Percentiles rank a stretch among this genome's conserved stretches.
Conservation (phyloP, 2,329 filamentous ascomycete species). For the Monosporascus cannonballus region DNA sequence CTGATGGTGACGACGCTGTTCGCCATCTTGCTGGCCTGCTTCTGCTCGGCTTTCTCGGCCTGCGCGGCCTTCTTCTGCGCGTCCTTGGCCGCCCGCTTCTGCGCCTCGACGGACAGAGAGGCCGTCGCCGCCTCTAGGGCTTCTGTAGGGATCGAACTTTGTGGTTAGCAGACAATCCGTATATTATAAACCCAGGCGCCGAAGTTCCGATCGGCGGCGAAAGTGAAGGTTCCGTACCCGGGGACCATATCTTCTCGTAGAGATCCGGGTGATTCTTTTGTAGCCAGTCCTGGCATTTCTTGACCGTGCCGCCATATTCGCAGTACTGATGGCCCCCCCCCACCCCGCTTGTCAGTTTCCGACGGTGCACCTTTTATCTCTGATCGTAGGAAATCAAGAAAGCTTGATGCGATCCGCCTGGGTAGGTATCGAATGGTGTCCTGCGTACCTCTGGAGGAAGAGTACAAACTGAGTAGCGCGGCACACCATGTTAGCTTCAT, state of each 20-base stretch:
- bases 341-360: not conserved
- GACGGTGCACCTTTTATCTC: too few species aligned
- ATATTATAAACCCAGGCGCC: too few species aligned
- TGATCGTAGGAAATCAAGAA: too few species aligned
- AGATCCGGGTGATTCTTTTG: constrained; percentile 65
- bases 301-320: constrained; percentile 93
- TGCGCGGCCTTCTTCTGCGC: constrained; percentile 95
- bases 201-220: too few species aligned
- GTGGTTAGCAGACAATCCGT: not conserved
- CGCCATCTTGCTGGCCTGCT: constrained; percentile 76
- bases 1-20: constrained; percentile 84
- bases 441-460: constrained; percentile 56
- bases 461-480: constrained; percentile 47
- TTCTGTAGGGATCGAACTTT: constrained; percentile 41
- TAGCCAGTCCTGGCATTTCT: constrained; percentile 97
- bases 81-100: constrained; percentile 93
- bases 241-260: constrained; percentile 77
- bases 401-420: too few species aligned
- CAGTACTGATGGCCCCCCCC: constrained; percentile 63
- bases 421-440: not conserved
- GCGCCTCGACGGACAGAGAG: constrained; percentile 80
- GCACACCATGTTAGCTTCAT: not conserved
- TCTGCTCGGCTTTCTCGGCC: constrained; percentile 79
- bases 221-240: constrained; percentile 48
- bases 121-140: constrained; percentile 79